Base-by-base conservation (phyloP, 352 stramenopile species). In the Pilasporangium apinafurcum region DNA sequence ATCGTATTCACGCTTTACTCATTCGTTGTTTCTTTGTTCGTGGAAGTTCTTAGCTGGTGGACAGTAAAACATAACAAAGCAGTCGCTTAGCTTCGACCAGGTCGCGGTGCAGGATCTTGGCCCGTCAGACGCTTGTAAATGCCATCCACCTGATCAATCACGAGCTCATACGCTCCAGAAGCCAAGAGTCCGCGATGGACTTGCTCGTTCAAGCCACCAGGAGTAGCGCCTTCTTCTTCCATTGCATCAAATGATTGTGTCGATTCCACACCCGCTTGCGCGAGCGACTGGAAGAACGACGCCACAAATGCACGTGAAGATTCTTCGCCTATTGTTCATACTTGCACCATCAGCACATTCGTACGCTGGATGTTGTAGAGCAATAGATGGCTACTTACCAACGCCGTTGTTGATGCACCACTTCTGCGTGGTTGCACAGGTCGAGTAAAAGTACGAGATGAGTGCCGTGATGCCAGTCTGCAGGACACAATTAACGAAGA, bases 381-480 rank as follows among this genome's bases (percentile, higher is more conserved):
- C 27, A 4, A 33, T 35, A 42, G 36, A 21, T 1, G 42, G n/a
- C 25, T 2, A 82, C 72, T 26, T 66, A 89, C 76, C 77, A 32
- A 93, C 82, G 37, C 82, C 82, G 53, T 93, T 93, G 55, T 64
- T 83, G 44, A 88, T 72, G 56, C 79, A 91, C 82, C 82, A 93
- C 59, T 86, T 72, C 43, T 93, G 82, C 16, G 77, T 75, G 38
- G 62, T 88, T 37, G 76, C 74, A 42, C 82, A 93, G 16, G 78
- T 93, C 16, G 82, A 78, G 62, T 93, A 93, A 44, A 90, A 93
- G 65, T 75, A 93, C 28, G 68, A 83, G 53, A 93, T 93, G 21
- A 93, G 68, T 21, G 82, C 74, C 29, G 82, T 93, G 56, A 93
- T 88, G 30, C 81, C 71, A 24, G 81, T 91, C 70, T 85, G 35